Percentiles rank a stretch among this genome's conserved stretches.
Conservation (phyloP, 1,284 basidiomycete genomes). For the Ceratobasidium theobromae region DNA sequence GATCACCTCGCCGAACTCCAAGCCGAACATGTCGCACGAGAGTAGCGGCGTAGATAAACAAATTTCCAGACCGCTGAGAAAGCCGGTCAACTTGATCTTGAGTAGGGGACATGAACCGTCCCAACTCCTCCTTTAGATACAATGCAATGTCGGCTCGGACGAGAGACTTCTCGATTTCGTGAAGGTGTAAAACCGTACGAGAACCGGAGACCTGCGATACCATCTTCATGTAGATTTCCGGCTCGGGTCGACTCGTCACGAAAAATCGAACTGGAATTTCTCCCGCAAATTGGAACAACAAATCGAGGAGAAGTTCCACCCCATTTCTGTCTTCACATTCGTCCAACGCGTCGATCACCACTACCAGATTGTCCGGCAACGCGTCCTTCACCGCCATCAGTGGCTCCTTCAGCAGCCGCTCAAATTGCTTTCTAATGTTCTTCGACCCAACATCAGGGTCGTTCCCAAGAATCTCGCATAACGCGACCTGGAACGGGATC, state of each 20-base stretch:
- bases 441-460: background rate
- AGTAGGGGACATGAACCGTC: background rate
- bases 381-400: background rate
- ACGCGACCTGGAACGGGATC: background rate
- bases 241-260: background rate
- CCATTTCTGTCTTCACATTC: background rate
- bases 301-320: background rate
- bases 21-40: conserved; percentile 5
- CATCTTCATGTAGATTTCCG: background rate
- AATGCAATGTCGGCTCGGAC: background rate
- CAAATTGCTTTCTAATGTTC: background rate
- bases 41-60: conserved; percentile 34
- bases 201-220: background rate
- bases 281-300: background rate
- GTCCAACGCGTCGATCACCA: conserved; percentile 2
- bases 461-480: background rate
- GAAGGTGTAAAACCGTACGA: background rate
- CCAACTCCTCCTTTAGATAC: background rate
- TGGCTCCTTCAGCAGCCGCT: background rate
- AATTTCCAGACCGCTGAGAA: conserved; percentile 3
- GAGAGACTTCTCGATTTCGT: conserved; percentile 12
- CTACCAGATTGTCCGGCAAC: background rate
- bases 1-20: background rate
- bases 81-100: conserved; percentile 11
- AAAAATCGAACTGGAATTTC: background rate